Percentiles rank a stretch among this genome's conserved stretches.
These are phyloP conservation scores for Aspergillus fischeri DNA, from an alignment of 2,329 filamentous ascomycete species.

Conservation along the genomic window DNA sequence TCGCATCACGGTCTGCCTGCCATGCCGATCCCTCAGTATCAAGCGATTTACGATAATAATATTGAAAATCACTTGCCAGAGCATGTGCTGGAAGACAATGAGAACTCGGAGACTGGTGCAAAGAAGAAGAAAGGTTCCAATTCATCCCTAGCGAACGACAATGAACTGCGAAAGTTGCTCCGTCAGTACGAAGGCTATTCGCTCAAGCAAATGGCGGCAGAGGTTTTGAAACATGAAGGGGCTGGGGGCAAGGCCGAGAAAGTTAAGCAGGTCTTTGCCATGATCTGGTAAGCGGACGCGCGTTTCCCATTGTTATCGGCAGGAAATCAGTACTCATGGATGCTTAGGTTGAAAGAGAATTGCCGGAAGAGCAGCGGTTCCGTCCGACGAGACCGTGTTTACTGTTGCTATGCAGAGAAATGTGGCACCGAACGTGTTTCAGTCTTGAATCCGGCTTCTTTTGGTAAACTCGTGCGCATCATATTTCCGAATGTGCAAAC, in stretches of 20 bases:
- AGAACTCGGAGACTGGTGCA: constrained; percentile 40
- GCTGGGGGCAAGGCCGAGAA: constrained; percentile 49
- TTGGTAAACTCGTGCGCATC: constrained; percentile 93
- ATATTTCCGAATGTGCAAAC: constrained; percentile 95
- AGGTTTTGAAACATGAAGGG: constrained; percentile 48
- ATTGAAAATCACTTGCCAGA: constrained; percentile 41
- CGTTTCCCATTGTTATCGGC: not conserved
- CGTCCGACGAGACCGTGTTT: constrained; percentile 87
- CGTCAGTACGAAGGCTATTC: constrained; percentile 44
- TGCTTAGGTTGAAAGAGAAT: constrained; percentile 44
- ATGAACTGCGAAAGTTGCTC: constrained; percentile 45
- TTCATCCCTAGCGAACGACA: constrained; percentile 47
- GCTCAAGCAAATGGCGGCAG: constrained; percentile 45
- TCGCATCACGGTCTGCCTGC: constrained; percentile 27
- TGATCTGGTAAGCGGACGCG: constrained; percentile 45
- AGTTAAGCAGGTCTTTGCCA: constrained; percentile 50
- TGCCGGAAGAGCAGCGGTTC: constrained; percentile 54
- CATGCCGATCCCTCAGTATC: constrained; percentile 36
- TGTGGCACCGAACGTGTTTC: constrained; percentile 93
- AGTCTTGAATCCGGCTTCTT: constrained; percentile 92
- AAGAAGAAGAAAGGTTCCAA: constrained; percentile 46
- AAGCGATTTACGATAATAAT: constrained; percentile 39
- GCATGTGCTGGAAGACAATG: constrained; percentile 38
- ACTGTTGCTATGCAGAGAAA: constrained; percentile 88
- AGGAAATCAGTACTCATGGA: constrained; percentile 7